Conservation (phyloP, 2,329 filamentous ascomycete genomes). For the Fusarium virguliforme region DNA sequence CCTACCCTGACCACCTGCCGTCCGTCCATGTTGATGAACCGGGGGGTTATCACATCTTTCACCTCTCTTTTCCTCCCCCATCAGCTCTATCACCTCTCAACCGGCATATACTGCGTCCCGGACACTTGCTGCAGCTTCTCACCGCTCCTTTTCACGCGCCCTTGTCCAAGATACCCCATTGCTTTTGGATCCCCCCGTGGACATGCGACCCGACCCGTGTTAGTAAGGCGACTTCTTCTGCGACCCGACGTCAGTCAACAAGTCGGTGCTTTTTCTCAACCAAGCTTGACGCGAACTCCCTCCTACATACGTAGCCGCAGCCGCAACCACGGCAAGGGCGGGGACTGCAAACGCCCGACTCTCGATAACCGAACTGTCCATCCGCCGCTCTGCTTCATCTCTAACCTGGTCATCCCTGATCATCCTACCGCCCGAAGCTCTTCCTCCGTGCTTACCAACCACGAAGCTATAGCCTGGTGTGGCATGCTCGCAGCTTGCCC, state of each 20-base stretch:
- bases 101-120: slow-evolving; percentile 9
- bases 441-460: slow-evolving; percentile 28
- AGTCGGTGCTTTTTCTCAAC: slow-evolving; percentile 36
- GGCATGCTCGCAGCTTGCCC: slow-evolving; percentile 51
- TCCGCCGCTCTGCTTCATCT: slow-evolving; percentile 15
- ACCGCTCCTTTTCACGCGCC: neutral
- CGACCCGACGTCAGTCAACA: slow-evolving; percentile 45
- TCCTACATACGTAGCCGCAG: slow-evolving; percentile 33
- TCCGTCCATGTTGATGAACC: slow-evolving; percentile 39
- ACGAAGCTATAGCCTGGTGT: slow-evolving; percentile 33
- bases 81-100: slow-evolving; percentile 15
- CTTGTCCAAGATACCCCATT: slow-evolving; percentile 13
- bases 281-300: slow-evolving; percentile 29
- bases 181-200: slow-evolving; percentile 23
- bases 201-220: slow-evolving; percentile 44
- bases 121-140: slow-evolving; percentile 10
- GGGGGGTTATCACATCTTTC: slow-evolving; percentile 23
- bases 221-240: slow-evolving; percentile 41
- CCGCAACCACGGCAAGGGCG: slow-evolving; percentile 29
- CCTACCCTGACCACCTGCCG: slow-evolving; percentile 41
- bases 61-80: slow-evolving; percentile 24
- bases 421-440: slow-evolving; percentile 27
- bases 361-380: slow-evolving; percentile 26
- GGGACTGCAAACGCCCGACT: slow-evolving; percentile 14
- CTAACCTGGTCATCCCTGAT: slow-evolving; percentile 12